phyloP scores from a whole-genome alignment of 1,284 basidiomycete genomes.

The Sporisorium sorghi region DNA sequence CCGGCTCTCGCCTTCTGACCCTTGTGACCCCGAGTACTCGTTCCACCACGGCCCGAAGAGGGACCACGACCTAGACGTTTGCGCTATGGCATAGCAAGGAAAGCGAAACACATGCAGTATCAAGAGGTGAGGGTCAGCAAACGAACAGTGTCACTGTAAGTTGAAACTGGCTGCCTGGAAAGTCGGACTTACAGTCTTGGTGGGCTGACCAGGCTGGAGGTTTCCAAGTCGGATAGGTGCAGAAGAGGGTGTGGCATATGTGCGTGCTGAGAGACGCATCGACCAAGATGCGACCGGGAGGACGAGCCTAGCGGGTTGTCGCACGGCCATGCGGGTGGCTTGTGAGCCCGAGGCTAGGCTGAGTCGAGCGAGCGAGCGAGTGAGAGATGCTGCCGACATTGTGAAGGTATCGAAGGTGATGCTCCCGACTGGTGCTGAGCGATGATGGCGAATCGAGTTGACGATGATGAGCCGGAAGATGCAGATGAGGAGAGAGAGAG shows the following conservation, averaged over 20 bases:
- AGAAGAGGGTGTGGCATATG: conserved; percentile 37
- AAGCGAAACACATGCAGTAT: background rate
- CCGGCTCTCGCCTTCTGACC: conserved; percentile 94
- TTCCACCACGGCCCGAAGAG: conserved; percentile 88
- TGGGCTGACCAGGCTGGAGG: conserved; percentile 46
- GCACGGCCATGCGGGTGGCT: conserved; percentile 14
- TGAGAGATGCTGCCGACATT: conserved; percentile 44
- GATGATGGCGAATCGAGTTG: background rate
- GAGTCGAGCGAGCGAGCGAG: conserved; percentile 34
- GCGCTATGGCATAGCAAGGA: conserved; percentile 72
- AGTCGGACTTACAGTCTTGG: conserved; percentile 35
- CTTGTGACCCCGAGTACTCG: conserved; percentile 92
- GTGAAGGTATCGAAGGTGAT: background rate
- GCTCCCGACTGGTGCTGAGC: background rate
- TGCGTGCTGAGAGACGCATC: conserved; percentile 12
- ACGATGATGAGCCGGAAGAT: conserved; percentile 4
- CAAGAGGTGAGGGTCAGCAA: background rate
- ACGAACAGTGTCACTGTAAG: too few species aligned
- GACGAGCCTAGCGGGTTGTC: conserved; percentile 19
- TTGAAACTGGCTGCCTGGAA: background rate
- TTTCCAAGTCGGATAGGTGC: conserved; percentile 44
- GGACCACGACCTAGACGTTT: conserved; percentile 94
- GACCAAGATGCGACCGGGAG: conserved; percentile 18
- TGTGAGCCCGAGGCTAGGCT: conserved; percentile 32
- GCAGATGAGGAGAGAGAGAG: background rate